A percentile compares a stretch with the other conserved stretches of the same genome.
phyloP scores from a whole-genome alignment of 495 filamentous ascomycete genomes.

The Daldinia bambusicola region DNA sequence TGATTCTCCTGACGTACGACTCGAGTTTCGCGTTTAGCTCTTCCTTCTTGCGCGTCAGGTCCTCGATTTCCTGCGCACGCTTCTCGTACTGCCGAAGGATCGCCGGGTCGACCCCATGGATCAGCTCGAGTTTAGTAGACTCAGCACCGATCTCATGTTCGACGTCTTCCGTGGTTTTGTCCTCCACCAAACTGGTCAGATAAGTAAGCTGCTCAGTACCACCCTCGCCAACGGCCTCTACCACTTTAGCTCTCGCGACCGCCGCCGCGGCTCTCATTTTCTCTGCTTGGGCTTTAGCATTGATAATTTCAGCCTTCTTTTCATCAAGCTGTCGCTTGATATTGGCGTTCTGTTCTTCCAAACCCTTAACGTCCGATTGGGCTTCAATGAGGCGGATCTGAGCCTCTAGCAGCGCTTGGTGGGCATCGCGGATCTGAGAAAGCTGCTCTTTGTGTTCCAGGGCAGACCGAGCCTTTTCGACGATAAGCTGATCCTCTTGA shows the following conservation, averaged over 20 bases:
- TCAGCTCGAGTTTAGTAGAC: constrained; percentile 76
- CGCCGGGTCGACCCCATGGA: constrained; percentile 80
- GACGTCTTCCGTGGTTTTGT: constrained; percentile 69
- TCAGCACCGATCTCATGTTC: constrained; percentile 79
- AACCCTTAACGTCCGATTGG: constrained; percentile 73
- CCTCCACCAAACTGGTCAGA: constrained; percentile 50
- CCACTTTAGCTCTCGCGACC: constrained; percentile 46
- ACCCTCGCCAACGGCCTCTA: constrained; percentile 50
- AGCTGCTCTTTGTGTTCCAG: constrained; percentile 70
- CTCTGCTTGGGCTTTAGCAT: constrained; percentile 35
- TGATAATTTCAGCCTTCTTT: constrained; percentile 40
- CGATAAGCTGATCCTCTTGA: constrained; percentile 65
- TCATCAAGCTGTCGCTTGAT: constrained; percentile 64
- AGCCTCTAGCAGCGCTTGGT: constrained; percentile 72
- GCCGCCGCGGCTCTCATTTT: constrained; percentile 48
- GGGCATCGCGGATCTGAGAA: constrained; percentile 64
- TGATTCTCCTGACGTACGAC: constrained; percentile 62
- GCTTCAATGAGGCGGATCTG: constrained; percentile 81
- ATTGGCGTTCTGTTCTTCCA: constrained; percentile 70
- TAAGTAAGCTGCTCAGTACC: constrained; percentile 43
- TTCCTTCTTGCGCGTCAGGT: constrained; percentile 53
- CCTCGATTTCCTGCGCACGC: constrained; percentile 65
- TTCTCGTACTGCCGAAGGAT: constrained; percentile 83
- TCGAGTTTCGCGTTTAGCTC: constrained; percentile 62
- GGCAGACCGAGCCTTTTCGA: constrained; percentile 71